Conservation (phyloP, 2,329 filamentous ascomycete genomes). For the Alternaria novae-zelandiae region DNA sequence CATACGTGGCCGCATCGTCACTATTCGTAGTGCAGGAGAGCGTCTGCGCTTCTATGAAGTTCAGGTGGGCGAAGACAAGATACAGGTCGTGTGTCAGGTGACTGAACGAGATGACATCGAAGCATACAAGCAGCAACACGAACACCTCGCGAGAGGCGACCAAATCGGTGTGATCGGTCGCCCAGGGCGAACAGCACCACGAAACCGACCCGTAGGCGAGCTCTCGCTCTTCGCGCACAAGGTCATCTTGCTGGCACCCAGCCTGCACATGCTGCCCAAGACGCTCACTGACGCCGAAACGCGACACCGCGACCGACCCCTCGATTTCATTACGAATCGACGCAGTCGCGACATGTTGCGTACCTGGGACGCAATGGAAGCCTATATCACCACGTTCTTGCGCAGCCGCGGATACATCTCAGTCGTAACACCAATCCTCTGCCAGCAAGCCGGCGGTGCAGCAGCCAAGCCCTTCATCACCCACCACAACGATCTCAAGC, state of each 20-base stretch:
- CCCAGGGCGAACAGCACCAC: slow-evolving; percentile 84
- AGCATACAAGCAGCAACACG: neutral
- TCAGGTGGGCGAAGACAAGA: neutral
- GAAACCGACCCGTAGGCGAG: slow-evolving; percentile 88
- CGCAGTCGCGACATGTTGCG: slow-evolving; percentile 81
- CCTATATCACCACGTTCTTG: slow-evolving; percentile 87
- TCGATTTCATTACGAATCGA: slow-evolving; percentile 98
- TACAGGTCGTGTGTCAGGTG: neutral
- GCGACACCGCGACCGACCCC: slow-evolving; percentile 88
- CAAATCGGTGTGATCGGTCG: slow-evolving; percentile 79
- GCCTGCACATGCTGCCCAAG: slow-evolving; percentile 86
- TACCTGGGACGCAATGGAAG: slow-evolving; percentile 84
- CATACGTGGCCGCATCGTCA: neutral
- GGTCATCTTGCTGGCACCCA: slow-evolving; percentile 85
- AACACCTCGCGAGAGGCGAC: neutral
- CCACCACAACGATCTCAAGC: slow-evolving; percentile 93
- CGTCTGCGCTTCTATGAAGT: neutral
- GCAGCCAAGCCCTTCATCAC: slow-evolving; percentile 95
- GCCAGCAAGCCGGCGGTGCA: slow-evolving; percentile 91
- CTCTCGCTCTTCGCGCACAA: slow-evolving; percentile 91
- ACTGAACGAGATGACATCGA: neutral
- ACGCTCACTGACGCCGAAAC: slow-evolving; percentile 90
- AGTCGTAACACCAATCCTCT: slow-evolving; percentile 96
- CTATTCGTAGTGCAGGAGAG: neutral
- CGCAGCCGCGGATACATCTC: slow-evolving; percentile 88